Evolutionary conservation across 176 grass and related monocot species (phyloP), one percentile per base, ranked within the genome.

Genomic region (Oryza punctata): DNA sequence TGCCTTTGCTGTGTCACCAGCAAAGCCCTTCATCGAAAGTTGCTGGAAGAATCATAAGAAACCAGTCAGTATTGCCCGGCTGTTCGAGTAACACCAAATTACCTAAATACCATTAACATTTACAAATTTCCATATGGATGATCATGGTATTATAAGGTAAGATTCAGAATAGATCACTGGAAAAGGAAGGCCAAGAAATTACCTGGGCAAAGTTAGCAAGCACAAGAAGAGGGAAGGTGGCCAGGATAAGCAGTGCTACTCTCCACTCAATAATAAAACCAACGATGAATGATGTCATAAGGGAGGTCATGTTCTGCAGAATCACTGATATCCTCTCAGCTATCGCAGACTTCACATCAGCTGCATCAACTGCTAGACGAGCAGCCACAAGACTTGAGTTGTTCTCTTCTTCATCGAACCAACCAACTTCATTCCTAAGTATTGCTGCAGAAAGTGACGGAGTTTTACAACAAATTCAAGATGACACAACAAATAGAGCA

Each of bases 371-470:
- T 30, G 97, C 93, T 61, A 99, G 74, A 81, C 91, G 93, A 65
- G 93, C 89, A 30, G 97, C 89, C 47, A 99, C 89, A 41, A 96
- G 93, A 85, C 97, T 96, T 6, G 93, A 99, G 78, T 94, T 99
- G 86, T 99, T 99, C 40, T 96, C 97, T 78, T 99, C 97, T 83
- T 99, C 91, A 1, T 99, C 97, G 5, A 96, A 99, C 97, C 97
- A 99, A 68, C 97, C 91, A 26, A 99, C 89, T 94, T 99, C 97
- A 69, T 99, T 99, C 84, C 91, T 87, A 79, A 99, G 85, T 74
- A 99, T 96, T 19, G 85, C 97, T 99, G 91, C 89, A 94, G 69
- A 38, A 81, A 65, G 57, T 45, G 57, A 28, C 11, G 33, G 32
- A 81, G 11, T 81, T 69, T 63, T 19, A 75, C 32, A 16, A 13